These are phyloP conservation scores for Salix purpurea DNA, from an alignment of 345 rosid genomes.

Conservation along the genomic window DNA sequence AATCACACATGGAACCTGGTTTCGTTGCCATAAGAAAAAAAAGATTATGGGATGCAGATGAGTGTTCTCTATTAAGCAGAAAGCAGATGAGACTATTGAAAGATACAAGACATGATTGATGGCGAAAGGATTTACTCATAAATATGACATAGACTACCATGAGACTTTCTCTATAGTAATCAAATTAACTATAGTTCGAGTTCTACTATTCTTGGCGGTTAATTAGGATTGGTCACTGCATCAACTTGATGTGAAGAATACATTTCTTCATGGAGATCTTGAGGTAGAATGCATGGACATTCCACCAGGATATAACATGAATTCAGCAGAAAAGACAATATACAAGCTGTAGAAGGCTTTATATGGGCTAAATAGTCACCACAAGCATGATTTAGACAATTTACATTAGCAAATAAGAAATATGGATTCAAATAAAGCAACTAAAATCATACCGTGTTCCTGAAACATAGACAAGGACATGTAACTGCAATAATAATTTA, in stretches of 20 bases:
- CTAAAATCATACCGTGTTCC: no score
- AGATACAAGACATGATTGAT: not conserved
- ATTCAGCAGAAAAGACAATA: not conserved
- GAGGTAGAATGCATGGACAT: not conserved
- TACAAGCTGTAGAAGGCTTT: not conserved
- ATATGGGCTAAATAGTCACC: not conserved
- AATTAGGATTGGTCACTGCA: not conserved
- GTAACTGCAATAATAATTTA: no score
- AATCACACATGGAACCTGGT: not conserved
- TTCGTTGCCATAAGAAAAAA: not conserved
- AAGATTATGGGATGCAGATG: not conserved
- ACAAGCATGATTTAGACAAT: no score
- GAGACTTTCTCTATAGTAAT: not conserved
- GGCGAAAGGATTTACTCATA: not conserved
- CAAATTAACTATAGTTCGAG: not conserved
- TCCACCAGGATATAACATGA: not conserved
- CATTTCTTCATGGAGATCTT: not conserved
- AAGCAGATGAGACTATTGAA: not conserved
- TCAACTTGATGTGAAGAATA: not conserved
- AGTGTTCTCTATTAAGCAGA: not conserved
- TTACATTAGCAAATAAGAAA: no score
- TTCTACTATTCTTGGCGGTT: not conserved
- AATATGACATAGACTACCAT: not conserved
- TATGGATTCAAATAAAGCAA: no score
- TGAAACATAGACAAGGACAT: no score